Evolutionary conservation across 192 early-diverging fungal species (phyloP).

Genomic region (Umbelopsis ramanniana): DNA sequence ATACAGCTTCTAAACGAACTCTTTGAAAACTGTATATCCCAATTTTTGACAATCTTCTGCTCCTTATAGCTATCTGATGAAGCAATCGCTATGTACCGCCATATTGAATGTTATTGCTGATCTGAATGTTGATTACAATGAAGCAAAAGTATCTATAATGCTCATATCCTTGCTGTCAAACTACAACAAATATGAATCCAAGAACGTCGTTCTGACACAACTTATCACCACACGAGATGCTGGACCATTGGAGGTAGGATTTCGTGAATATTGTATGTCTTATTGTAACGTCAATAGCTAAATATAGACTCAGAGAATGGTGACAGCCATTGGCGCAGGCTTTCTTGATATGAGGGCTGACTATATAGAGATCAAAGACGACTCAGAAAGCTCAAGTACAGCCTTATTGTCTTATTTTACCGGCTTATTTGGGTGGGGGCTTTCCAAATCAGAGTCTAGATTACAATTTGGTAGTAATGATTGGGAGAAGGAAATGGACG

Average conservation of each 20-base stretch:
- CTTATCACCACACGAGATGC: slow-evolving; percentile 41
- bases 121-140: slow-evolving; percentile 33
- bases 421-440: slow-evolving; percentile 41
- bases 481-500: slow-evolving; percentile 36
- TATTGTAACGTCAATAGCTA: not conserved
- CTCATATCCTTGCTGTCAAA: slow-evolving; percentile 56
- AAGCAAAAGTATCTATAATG: slow-evolving; percentile 47
- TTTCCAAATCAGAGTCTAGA: not conserved
- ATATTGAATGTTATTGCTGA: slow-evolving; percentile 49
- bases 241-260: slow-evolving; percentile 38
- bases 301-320: slow-evolving; percentile 7
- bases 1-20: not conserved
- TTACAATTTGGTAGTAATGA: slow-evolving; percentile 28
- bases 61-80: slow-evolving; percentile 52
- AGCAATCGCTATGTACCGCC: slow-evolving; percentile 48
- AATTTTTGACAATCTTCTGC: not conserved
- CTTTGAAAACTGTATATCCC: not conserved
- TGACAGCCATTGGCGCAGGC: slow-evolving; percentile 9
- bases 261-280: not conserved
- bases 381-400: slow-evolving; percentile 36
- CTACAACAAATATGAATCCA: slow-evolving; percentile 61
- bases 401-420: slow-evolving; percentile 48
- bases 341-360: slow-evolving; percentile 6
- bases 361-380: slow-evolving; percentile 35
- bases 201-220: slow-evolving; percentile 50